Conservation (phyloP, 1,139 yeast genomes). For the Diutina mesorugosa region DNA sequence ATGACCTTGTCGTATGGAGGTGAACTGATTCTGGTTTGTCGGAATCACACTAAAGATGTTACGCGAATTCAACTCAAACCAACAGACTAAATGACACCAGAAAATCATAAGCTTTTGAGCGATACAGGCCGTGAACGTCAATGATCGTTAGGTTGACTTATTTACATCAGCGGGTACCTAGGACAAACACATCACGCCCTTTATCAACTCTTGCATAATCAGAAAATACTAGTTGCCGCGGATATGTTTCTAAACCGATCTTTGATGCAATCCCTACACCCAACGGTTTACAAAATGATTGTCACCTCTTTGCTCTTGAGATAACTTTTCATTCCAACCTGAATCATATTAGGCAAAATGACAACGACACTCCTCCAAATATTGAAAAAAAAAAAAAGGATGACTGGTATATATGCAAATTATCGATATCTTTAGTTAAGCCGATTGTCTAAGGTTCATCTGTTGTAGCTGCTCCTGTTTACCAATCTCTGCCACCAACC, state of each 20-base stretch:
- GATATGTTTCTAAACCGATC: neutral
- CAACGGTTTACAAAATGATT: slow-evolving; percentile 40
- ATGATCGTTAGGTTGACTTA: too few species aligned
- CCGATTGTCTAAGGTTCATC: neutral
- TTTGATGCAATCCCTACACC: slow-evolving; percentile 40
- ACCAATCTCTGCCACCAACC: neutral
- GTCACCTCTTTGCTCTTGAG: slow-evolving; percentile 33
- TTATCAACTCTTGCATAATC: neutral
- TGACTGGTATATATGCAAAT: neutral
- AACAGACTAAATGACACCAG: too few species aligned
- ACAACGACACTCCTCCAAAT: neutral
- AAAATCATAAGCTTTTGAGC: too few species aligned
- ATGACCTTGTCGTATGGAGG: too few species aligned
- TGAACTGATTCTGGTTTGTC: too few species aligned
- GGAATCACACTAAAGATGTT: too few species aligned
- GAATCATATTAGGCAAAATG: slow-evolving; percentile 19
- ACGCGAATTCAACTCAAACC: too few species aligned
- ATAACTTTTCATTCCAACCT: slow-evolving; percentile 30
- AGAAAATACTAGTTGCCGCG: neutral
- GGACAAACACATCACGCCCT: neutral
- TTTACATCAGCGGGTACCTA: too few species aligned
- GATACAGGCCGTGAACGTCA: too few species aligned
- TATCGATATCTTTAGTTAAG: neutral
- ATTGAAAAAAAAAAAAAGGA: too few species aligned
- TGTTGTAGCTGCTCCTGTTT: neutral